Percentiles rank a stretch among this genome's conserved stretches.
Evolutionary conservation across 2,329 filamentous ascomycete species (phyloP).

Genomic region (Exophiala xenobiotica): DNA sequence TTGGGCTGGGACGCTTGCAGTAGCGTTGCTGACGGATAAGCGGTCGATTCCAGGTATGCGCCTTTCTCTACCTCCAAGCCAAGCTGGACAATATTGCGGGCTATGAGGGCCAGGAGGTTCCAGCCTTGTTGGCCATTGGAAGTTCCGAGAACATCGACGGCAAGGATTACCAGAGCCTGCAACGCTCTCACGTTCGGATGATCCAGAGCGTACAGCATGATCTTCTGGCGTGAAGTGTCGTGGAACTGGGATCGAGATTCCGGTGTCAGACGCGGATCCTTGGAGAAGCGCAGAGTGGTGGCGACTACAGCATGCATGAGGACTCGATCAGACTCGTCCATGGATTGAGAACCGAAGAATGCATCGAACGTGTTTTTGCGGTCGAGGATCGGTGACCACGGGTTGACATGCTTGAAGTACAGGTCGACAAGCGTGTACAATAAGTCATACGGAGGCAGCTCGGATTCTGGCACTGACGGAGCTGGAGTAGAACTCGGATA

Average conservation of each 20-base stretch:
- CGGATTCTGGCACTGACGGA: slow-evolving; percentile 18
- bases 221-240: slow-evolving; percentile 77
- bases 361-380: slow-evolving; percentile 77
- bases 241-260: slow-evolving; percentile 74
- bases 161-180: slow-evolving; percentile 82
- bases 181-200: slow-evolving; percentile 85
- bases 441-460: slow-evolving; percentile 70
- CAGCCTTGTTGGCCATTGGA: slow-evolving; percentile 88
- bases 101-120: slow-evolving; percentile 87
- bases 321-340: slow-evolving; percentile 70
- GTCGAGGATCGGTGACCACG: slow-evolving; percentile 88
- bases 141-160: slow-evolving; percentile 78
- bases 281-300: slow-evolving; percentile 80
- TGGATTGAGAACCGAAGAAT: slow-evolving; percentile 62
- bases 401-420: slow-evolving; percentile 77
- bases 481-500: slow-evolving; percentile 20
- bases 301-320: slow-evolving; percentile 85
- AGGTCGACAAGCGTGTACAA: slow-evolving; percentile 71
- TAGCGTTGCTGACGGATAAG: slow-evolving; percentile 79
- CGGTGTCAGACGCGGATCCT: slow-evolving; percentile 70
- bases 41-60: slow-evolving; percentile 73
- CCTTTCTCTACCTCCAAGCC: slow-evolving; percentile 81
- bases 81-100: slow-evolving; percentile 81
- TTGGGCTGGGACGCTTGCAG: slow-evolving; percentile 76
- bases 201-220: slow-evolving; percentile 82